Evolutionary conservation across 495 filamentous ascomycete genomes (phyloP).

Genomic region (Thermochaetoides thermophila): DNA sequence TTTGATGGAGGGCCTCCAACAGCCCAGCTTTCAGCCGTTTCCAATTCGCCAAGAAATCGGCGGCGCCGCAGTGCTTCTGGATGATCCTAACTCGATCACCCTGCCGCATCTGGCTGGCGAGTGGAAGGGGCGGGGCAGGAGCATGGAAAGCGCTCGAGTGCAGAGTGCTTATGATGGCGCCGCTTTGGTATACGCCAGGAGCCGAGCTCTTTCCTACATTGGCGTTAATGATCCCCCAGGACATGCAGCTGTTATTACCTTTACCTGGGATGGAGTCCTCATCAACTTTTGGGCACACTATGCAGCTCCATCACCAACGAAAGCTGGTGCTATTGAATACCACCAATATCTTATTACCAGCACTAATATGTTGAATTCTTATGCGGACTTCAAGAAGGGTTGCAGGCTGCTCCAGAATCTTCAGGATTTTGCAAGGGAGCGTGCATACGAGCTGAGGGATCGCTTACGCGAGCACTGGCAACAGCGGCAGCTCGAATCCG

Average conservation of each 20-base stretch:
- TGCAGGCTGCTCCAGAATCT: slow-evolving; percentile 13
- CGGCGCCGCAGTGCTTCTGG: slow-evolving; percentile 15
- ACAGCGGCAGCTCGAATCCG: slow-evolving; percentile 7
- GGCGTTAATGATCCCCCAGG: slow-evolving; percentile 15
- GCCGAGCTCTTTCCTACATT: slow-evolving; percentile 14
- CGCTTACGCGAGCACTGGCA: slow-evolving; percentile 15
- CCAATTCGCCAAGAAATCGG: slow-evolving; percentile 15
- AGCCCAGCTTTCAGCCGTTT: slow-evolving; percentile 14
- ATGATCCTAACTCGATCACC: slow-evolving; percentile 13
- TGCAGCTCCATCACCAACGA: slow-evolving; percentile 11
- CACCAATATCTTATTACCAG: slow-evolving; percentile 16
- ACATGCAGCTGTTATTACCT: slow-evolving; percentile 19
- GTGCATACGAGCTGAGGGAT: slow-evolving; percentile 12
- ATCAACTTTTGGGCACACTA: slow-evolving; percentile 23
- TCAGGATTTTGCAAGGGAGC: slow-evolving; percentile 14
- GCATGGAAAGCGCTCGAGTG: slow-evolving; percentile 14
- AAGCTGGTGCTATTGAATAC: slow-evolving; percentile 17
- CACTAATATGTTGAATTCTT: slow-evolving; percentile 7
- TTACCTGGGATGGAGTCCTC: slow-evolving; percentile 19
- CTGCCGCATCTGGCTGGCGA: slow-evolving; percentile 22
- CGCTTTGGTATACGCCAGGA: slow-evolving; percentile 18
- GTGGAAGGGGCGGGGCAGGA: slow-evolving; percentile 15
- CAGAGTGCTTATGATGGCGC: slow-evolving; percentile 18
- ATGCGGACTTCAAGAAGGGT: slow-evolving; percentile 9
- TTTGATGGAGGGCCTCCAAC: slow-evolving; percentile 16